phyloP scores from a whole-genome alignment of 805 yeast genomes.

The Torulaspora delbrueckii region DNA sequence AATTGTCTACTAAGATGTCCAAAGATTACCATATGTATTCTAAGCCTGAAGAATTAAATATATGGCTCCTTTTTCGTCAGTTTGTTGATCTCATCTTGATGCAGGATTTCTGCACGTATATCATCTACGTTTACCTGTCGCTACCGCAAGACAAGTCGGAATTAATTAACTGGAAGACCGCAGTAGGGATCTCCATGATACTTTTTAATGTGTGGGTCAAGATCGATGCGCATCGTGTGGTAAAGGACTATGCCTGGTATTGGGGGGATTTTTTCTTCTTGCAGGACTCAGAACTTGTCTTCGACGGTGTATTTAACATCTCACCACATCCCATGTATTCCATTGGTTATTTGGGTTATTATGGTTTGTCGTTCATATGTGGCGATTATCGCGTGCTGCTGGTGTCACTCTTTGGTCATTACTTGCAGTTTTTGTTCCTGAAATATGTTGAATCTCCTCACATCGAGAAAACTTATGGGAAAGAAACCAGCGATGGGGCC shows the following conservation, averaged over 20 bases:
- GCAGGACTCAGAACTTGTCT: conserved; percentile 62
- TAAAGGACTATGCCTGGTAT: conserved; percentile 89
- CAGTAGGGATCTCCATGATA: conserved; percentile 56
- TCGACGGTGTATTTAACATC: conserved; percentile 85
- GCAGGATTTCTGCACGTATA: conserved; percentile 77
- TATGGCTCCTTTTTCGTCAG: conserved; percentile 77
- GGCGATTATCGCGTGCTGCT: conserved; percentile 65
- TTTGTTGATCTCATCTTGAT: conserved; percentile 75
- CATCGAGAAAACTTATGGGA: conserved; percentile 71
- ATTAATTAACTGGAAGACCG: conserved; percentile 47
- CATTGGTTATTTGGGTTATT: conserved; percentile 81
- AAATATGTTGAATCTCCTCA: conserved; percentile 80
- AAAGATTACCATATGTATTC: conserved; percentile 33
- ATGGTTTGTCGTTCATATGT: conserved; percentile 74
- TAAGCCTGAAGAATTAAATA: conserved; percentile 69
- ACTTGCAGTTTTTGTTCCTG: conserved; percentile 69
- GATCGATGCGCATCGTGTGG: conserved; percentile 80
- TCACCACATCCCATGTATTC: conserved; percentile 94
- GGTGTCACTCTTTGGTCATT: conserved; percentile 70
- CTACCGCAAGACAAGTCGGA: conserved; percentile 41
- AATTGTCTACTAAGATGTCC: conserved; percentile 46
- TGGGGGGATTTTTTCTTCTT: conserved; percentile 92
- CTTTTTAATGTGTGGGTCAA: conserved; percentile 80
- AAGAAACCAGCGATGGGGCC: conserved; percentile 37
- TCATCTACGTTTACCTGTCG: conserved; percentile 52